Conservation (phyloP, 352 stramenopile genomes). For the Phytophthora constricta region DNA sequence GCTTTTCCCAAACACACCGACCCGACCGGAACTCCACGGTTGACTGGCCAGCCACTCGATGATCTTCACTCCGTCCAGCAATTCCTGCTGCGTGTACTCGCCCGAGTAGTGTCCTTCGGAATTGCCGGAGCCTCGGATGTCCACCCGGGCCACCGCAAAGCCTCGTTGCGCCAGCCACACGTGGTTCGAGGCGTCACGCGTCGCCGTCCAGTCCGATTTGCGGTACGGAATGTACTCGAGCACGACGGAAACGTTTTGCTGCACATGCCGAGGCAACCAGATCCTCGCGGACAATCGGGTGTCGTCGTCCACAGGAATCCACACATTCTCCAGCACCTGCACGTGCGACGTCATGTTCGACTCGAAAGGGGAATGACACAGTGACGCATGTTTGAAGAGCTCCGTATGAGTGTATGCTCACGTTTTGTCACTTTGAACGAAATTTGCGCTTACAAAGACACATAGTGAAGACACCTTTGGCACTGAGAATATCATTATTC, state of each 20-base stretch:
- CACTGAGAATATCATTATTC: too few species aligned
- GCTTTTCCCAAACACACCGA: constrained; percentile 61
- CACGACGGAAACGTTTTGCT: constrained; percentile 41
- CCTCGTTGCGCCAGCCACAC: constrained; percentile 54
- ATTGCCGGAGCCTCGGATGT: constrained; percentile 57
- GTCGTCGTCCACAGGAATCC: constrained; percentile 36
- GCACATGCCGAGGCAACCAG: constrained; percentile 38
- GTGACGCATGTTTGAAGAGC: too few species aligned
- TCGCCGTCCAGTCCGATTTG: constrained; percentile 55
- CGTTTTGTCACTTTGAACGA: too few species aligned
- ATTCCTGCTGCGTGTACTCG: constrained; percentile 57
- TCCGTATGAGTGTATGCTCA: too few species aligned
- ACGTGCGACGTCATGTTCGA: constrained; percentile 14
- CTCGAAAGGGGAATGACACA: not conserved
- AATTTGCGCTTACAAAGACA: too few species aligned
- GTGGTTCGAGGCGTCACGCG: constrained; percentile 52
- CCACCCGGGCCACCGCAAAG: constrained; percentile 53
- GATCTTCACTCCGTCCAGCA: constrained; percentile 51
- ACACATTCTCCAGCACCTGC: constrained; percentile 47
- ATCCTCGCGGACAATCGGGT: constrained; percentile 44
- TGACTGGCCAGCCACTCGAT: constrained; percentile 55
- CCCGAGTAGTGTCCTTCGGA: constrained; percentile 48
- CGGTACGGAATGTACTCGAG: constrained; percentile 67
- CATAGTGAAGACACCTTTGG: too few species aligned
- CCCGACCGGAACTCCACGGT: constrained; percentile 47